A percentile compares a stretch with the other conserved stretches of the same genome.
These are phyloP conservation scores for Microthlaspi erraticum DNA, from an alignment of 345 rosid species.

Conservation along the genomic window DNA sequence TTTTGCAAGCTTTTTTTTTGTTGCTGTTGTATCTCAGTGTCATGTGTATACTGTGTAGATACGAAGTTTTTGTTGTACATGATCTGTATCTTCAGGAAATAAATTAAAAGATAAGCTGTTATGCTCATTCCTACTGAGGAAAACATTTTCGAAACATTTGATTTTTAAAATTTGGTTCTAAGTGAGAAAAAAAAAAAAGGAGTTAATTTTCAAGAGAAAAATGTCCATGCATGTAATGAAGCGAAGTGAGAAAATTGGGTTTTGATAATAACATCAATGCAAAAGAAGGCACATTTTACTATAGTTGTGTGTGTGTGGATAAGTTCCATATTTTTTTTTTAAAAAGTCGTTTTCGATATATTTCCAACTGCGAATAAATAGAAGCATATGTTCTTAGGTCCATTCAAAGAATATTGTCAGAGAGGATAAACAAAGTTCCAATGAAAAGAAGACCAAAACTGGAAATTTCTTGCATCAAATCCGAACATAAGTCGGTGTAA, in stretches of 20 bases:
- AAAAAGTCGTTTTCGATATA: constrained; percentile 12
- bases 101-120: not conserved
- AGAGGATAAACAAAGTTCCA: constrained; percentile 48
- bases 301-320: constrained; percentile 12
- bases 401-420: constrained; percentile 50
- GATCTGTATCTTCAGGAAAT: constrained; percentile 29
- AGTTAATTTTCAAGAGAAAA: too few species aligned
- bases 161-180: not conserved
- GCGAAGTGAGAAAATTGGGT: too few species aligned
- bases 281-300: not conserved
- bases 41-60: constrained; percentile 32
- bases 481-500: constrained; percentile 62
- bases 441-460: constrained; percentile 54
- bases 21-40: not conserved
- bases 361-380: constrained; percentile 9
- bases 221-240: too few species aligned
- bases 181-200: too few species aligned
- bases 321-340: not conserved
- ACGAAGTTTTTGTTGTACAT: constrained; percentile 25
- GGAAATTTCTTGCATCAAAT: constrained; percentile 76
- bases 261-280: too few species aligned
- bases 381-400: constrained; percentile 41
- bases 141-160: not conserved
- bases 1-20: constrained; percentile 22
- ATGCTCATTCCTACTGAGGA: constrained; percentile 9